These are phyloP conservation scores for Hondaea fermentalgiana DNA, from an alignment of 108 stramenopile genomes.

Conservation along the genomic window DNA sequence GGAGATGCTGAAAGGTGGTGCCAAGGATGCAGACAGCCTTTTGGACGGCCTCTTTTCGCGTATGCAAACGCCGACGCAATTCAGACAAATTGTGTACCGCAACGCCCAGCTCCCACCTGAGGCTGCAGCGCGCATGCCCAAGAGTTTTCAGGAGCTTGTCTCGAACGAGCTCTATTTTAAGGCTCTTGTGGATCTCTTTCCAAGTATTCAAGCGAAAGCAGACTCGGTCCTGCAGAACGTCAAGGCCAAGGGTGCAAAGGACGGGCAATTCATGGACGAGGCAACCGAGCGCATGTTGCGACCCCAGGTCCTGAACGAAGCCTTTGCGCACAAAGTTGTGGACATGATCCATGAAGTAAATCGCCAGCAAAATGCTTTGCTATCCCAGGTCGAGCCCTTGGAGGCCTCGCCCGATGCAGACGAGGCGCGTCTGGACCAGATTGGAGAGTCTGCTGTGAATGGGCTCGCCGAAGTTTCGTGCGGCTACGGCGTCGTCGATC, in stretches of 20 bases:
- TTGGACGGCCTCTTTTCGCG: not conserved
- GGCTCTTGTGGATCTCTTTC: not conserved
- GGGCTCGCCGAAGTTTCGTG: not conserved
- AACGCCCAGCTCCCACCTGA: not conserved
- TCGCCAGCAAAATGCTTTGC: not conserved
- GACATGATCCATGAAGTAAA: not conserved
- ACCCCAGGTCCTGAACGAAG: slow-evolving; percentile 1
- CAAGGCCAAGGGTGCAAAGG: slow-evolving; percentile 3
- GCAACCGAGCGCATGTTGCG: not conserved
- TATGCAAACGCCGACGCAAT: not conserved
- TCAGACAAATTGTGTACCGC: not conserved
- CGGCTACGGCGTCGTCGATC: not conserved
- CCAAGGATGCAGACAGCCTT: not conserved
- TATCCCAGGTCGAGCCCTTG: not conserved
- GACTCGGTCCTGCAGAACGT: not conserved
- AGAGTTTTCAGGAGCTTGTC: not conserved
- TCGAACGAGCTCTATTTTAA: not conserved
- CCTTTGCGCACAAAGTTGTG: not conserved
- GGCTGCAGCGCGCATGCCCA: not conserved
- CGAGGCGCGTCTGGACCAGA: not conserved
- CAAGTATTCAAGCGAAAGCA: not conserved
- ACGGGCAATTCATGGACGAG: slow-evolving; percentile 5
- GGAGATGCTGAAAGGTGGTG: not conserved
- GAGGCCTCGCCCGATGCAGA: not conserved
- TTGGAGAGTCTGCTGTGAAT: not conserved